Conservation (phyloP, 2,329 filamentous ascomycete genomes). For the Pezicula carpinea region DNA sequence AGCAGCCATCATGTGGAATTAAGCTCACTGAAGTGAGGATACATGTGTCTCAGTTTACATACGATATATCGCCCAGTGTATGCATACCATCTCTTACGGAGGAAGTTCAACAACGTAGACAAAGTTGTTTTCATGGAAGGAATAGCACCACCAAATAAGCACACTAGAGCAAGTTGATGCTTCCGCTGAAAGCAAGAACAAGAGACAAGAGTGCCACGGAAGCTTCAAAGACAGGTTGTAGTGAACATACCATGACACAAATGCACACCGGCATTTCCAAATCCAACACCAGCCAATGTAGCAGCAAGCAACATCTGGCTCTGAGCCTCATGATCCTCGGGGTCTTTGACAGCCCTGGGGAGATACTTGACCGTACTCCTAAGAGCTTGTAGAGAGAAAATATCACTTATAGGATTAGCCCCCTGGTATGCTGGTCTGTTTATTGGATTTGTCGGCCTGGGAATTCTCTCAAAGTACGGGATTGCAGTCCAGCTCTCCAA, state of each 20-base stretch:
- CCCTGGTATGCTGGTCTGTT: constrained; percentile 92
- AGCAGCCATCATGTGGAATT: too few relatives aligned
- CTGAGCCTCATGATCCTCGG: constrained; percentile 89
- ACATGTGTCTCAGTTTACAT: too few relatives aligned
- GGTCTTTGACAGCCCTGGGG: constrained; percentile 78
- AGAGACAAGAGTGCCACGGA: neutral
- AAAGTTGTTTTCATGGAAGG: too few relatives aligned
- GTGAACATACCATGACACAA: constrained; percentile 55
- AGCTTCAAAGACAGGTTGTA: neutral
- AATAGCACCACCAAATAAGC: too few relatives aligned
- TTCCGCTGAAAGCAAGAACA: neutral
- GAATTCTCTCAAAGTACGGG: constrained; percentile 80
- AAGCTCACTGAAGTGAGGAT: too few relatives aligned
- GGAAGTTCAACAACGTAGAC: too few relatives aligned
- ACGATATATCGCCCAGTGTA: too few relatives aligned
- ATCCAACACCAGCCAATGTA: constrained; percentile 90
- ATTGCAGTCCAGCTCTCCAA: constrained; percentile 98
- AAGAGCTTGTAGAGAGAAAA: constrained; percentile 88
- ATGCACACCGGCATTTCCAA: constrained; percentile 96
- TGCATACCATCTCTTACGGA: too few relatives aligned
- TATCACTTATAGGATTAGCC: constrained; percentile 94
- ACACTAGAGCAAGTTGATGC: too few relatives aligned
- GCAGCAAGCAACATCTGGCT: constrained; percentile 93
- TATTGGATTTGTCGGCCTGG: constrained; percentile 83
- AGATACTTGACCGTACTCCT: constrained; percentile 85